Evolutionary conservation across 2,329 filamentous ascomycete genomes (phyloP), one percentile per base, ranked within the genome.

Genomic region (Aspergillus sergii): DNA sequence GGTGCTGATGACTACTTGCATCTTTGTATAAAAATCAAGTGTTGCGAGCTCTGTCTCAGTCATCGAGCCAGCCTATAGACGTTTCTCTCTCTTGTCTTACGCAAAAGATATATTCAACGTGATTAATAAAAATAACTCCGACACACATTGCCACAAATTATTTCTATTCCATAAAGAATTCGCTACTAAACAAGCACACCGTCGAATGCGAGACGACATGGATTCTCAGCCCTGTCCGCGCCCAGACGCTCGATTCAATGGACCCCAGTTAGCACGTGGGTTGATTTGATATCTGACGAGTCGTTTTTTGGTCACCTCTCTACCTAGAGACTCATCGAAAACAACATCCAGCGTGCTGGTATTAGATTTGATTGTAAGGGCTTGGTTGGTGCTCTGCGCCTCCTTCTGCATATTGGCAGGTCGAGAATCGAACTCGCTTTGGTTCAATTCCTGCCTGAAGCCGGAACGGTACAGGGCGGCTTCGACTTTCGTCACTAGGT

Each of bases 201-300:
- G 45, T 48, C 12, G 21, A 26, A 8, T 48, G 16, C 46, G 14
- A 30, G 14, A 19, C 12, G 7, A 11, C 19, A 39, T 30, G 21
- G 3, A 30, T 51, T 45, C 32, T 46, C 21, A 34, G 30, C 28
- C 28, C 56, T 61, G 66, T 55, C 59, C 57, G 23, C 64, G 62
- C 3, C 70, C 69, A 26, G 70, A 67, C 8, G 81, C 81, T 43
- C 79, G 77, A 63, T 75, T 81, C 87, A 96, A 88, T 1, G 95
- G 95, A 0, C 95, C 95, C 95, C 95, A 99, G 76, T 98, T 95
- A 73, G 93, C 89, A 64, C 90, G 84, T 53, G 95, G 95, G 75
- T 98, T 98, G 64, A 89, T 81, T 81, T 97, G 95, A 78, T 97
- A 99, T 66, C 94, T 85, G 59, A 96, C 88, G 53, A 96, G 83